Percentiles rank a stretch among this genome's conserved stretches.
phyloP scores from a whole-genome alignment of 148 eudicot species.

The Rhododendron molle region DNA sequence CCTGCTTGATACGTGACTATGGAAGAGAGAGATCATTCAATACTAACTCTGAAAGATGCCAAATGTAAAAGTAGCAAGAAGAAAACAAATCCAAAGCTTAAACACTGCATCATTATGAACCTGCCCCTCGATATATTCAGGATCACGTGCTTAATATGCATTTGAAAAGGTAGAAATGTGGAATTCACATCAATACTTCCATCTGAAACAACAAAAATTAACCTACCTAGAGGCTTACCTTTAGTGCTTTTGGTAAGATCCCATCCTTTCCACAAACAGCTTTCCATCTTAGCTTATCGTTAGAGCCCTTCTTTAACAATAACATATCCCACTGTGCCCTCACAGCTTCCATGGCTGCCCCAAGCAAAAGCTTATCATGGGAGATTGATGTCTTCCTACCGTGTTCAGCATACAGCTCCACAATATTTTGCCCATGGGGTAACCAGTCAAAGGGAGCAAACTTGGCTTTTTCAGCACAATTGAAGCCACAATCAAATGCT shows the following conservation, averaged over 20 bases:
- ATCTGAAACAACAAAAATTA: background rate
- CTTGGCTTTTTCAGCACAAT: slow-evolving; percentile 45
- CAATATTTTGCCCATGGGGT: slow-evolving; percentile 54
- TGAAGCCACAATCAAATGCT: slow-evolving; percentile 71
- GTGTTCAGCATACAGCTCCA: slow-evolving; percentile 51
- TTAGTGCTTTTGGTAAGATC: slow-evolving; percentile 43
- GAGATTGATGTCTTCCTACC: slow-evolving; percentile 59
- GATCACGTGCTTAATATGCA: background rate
- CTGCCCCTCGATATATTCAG: background rate
- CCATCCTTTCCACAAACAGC: slow-evolving; percentile 54
- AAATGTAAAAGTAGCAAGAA: background rate
- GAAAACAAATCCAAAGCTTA: background rate
- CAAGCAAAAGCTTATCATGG: slow-evolving; percentile 60
- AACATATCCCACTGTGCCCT: slow-evolving; percentile 45
- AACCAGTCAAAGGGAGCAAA: slow-evolving; percentile 87
- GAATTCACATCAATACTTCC: background rate
- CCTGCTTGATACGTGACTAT: slow-evolving; percentile 52
- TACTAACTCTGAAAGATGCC: background rate
- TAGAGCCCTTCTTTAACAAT: slow-evolving; percentile 19
- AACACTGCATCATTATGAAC: background rate
- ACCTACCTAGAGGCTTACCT: slow-evolving; percentile 38
- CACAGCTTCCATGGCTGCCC: slow-evolving; percentile 61
- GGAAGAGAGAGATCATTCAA: slow-evolving; percentile 13
- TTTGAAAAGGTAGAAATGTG: background rate
- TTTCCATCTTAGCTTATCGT: slow-evolving; percentile 36